phyloP scores from a whole-genome alignment of 257 asterid species.

The Scutellaria minor region DNA sequence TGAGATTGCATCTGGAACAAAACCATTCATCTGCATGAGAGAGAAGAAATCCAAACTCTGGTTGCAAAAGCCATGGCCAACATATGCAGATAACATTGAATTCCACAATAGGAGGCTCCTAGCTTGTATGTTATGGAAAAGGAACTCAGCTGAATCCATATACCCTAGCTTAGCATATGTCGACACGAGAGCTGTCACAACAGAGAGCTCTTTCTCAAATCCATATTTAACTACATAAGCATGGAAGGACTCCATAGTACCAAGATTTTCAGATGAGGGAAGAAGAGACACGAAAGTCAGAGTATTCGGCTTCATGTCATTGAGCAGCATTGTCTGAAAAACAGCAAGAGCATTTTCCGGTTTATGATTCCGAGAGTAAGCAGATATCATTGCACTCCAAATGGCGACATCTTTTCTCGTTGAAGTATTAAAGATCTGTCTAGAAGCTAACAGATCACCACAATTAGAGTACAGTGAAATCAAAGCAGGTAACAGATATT shows the following conservation, averaged over 20 bases:
- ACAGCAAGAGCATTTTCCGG: slow-evolving; percentile 41
- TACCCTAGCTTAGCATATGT: slow-evolving; percentile 59
- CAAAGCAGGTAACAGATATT: slow-evolving; percentile 55
- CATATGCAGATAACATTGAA: slow-evolving; percentile 64
- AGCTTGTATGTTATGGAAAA: slow-evolving; percentile 37
- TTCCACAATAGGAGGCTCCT: slow-evolving; percentile 59
- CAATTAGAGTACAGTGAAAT: slow-evolving; percentile 58
- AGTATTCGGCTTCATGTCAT: slow-evolving; percentile 48
- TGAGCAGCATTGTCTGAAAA: slow-evolving; percentile 44
- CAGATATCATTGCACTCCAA: slow-evolving; percentile 69
- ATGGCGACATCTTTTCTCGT: slow-evolving; percentile 36
- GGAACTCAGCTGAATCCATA: slow-evolving; percentile 52
- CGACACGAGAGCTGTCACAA: slow-evolving; percentile 57
- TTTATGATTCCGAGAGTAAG: slow-evolving; percentile 46
- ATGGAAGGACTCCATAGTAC: slow-evolving; percentile 54
- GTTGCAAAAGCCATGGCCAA: slow-evolving; percentile 42
- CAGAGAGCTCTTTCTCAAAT: slow-evolving; percentile 50
- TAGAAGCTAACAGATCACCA: slow-evolving; percentile 51
- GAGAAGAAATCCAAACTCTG: slow-evolving; percentile 48
- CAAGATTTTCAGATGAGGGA: slow-evolving; percentile 50
- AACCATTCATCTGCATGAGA: slow-evolving; percentile 62
- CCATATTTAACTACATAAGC: slow-evolving; percentile 52
- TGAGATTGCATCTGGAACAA: slow-evolving; percentile 59
- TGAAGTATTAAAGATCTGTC: slow-evolving; percentile 43
- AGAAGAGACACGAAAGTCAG: slow-evolving; percentile 69